A percentile compares a stretch with the other conserved stretches of the same genome.
These are phyloP conservation scores for Gossypium laxum DNA, from an alignment of 441 rosid genomes.

Conservation along the genomic window DNA sequence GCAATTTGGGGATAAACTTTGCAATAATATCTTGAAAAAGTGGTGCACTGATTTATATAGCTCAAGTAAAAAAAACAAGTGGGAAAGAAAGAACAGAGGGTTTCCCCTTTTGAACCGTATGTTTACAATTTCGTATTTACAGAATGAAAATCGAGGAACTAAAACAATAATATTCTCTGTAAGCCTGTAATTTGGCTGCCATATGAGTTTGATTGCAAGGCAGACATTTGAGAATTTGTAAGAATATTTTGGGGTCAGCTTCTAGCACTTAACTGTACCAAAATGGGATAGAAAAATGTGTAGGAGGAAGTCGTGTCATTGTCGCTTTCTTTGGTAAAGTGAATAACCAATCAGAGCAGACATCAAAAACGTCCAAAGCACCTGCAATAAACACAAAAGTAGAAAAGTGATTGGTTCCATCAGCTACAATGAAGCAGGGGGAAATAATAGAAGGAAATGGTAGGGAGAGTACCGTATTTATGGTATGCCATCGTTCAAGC, in stretches of 20 bases:
- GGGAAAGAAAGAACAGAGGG: background rate
- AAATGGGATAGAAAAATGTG: background rate
- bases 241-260: background rate
- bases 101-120: background rate
- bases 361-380: constrained; percentile 90
- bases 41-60: background rate
- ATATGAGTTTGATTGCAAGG: background rate
- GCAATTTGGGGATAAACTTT: background rate
- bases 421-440: background rate
- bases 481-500: constrained; percentile 81
- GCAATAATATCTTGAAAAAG: background rate
- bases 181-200: background rate
- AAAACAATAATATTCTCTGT: background rate
- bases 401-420: background rate
- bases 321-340: constrained; percentile 84
- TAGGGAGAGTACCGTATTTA: constrained; percentile 61
- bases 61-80: background rate
- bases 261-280: background rate
- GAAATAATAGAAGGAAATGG: background rate
- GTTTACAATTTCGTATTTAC: constrained; percentile 6
- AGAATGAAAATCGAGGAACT: background rate
- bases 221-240: background rate
- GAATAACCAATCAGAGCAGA: constrained; percentile 93
- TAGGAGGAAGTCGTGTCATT: constrained; percentile 20
- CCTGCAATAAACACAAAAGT: constrained; percentile 36